Percentiles rank a stretch among this genome's conserved stretches.
These are phyloP conservation scores for Chlamydomonas schloesseri DNA, from an alignment of 139 green algal genomes.

Conservation along the genomic window DNA sequence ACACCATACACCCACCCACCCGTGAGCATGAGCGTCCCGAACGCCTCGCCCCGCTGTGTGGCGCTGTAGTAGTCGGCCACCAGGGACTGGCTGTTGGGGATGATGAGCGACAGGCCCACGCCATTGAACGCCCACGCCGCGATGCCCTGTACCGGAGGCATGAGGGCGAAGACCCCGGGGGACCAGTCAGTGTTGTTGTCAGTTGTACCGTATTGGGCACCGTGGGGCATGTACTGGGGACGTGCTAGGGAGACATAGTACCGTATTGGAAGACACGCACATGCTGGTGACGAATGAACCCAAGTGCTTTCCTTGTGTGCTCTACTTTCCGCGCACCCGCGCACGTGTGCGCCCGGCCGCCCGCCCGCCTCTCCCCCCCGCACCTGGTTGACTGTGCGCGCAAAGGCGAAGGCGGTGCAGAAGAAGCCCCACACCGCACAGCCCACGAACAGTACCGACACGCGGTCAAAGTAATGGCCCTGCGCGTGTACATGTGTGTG, in stretches of 20 bases:
- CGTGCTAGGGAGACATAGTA: too few species aligned
- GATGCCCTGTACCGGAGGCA: slow-evolving; percentile 9
- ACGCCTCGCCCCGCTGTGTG: slow-evolving; percentile 67
- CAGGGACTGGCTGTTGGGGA: slow-evolving; percentile 77
- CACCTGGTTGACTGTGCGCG: slow-evolving; percentile 65
- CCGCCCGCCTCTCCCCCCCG: neutral
- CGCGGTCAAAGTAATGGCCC: slow-evolving; percentile 59
- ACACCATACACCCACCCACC: slow-evolving; percentile 26
- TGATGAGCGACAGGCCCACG: slow-evolving; percentile 78
- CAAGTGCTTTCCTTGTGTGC: too few species aligned
- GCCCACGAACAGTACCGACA: slow-evolving; percentile 69
- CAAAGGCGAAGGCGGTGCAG: slow-evolving; percentile 72
- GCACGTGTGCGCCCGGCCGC: neutral
- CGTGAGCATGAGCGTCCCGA: slow-evolving; percentile 76
- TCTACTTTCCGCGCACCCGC: too few species aligned
- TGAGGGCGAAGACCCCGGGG: neutral
- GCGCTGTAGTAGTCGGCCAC: slow-evolving; percentile 72
- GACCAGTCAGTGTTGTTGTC: neutral
- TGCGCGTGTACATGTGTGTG: neutral
- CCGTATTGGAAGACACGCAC: too few species aligned
- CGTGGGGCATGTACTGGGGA: too few species aligned
- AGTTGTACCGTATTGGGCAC: too few species aligned
- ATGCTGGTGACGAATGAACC: too few species aligned
- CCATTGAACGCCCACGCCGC: slow-evolving; percentile 77
- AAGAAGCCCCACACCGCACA: slow-evolving; percentile 83